Base-by-base conservation (phyloP, 2,329 filamentous ascomycete genomes). In the Leptographium flavum region DNA sequence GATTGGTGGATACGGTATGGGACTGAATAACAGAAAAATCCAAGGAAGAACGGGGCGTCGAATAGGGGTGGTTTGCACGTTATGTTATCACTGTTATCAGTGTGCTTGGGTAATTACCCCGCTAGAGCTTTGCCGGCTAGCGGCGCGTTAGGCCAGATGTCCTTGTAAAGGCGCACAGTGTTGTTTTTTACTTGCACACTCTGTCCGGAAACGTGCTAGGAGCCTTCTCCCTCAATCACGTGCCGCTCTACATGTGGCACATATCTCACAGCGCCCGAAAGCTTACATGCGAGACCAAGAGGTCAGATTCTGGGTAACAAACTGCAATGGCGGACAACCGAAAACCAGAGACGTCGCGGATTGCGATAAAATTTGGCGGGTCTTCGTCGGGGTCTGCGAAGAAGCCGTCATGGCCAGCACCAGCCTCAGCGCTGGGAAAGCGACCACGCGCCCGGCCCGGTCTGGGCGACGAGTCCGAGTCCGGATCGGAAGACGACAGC, bases 291-390 rank as follows among this genome's bases (percentile, higher is more conserved):
- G n/a, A n/a, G n/a, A n/a, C n/a, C n/a, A n/a, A n/a, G n/a, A n/a
- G n/a, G n/a, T n/a, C n/a, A n/a, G n/a, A n/a, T n/a, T n/a, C n/a
- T n/a, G n/a, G n/a, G n/a, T n/a, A n/a, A 38, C 42, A 15, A 11
- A 15, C 3, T n/a, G 23, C 42, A 48, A 70, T 70, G 67, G 53
- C 65, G 11, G 58, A 63, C 33, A 53, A 60, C 37, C 58, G 54
- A 45, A 58, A 58, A 37, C 50, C 60, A 13, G 63, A 53, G 37
- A 51, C 55, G 13, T 52, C 56, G 9, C 56, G 68, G 23, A 71
- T 73, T 54, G 68, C 69, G 49, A 73, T 73, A 39, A 71, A 67
- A 45, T 64, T 73, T 33, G 64, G 67, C 31, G 50, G 58, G 3
- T 13, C 36, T 2, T 17, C 49, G 1, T 42, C 52, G 1, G 31